Base-by-base conservation (phyloP, 2,329 filamentous ascomycete species). In the Chaetomiaceae sp. region DNA sequence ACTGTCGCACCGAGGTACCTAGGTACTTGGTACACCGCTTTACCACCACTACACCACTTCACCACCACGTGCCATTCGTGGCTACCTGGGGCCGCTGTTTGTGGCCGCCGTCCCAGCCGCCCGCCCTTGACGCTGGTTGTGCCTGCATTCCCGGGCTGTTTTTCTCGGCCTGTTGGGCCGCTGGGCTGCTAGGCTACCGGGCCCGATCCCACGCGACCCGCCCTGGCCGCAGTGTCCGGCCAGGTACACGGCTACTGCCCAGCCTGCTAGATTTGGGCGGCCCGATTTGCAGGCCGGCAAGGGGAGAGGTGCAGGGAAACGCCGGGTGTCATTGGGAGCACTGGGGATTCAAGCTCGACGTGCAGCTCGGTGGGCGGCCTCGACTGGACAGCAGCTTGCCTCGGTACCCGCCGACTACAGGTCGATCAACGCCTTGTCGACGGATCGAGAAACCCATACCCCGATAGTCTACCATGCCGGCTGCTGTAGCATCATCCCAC, bases 401-500 rank as follows among this genome's bases (percentile, higher is more conserved):
- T 27, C 37, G 30, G 19, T 27, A 34, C 35, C 35, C 45, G 45
- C 10, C 37, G 2, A 20, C 27, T 14, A 7, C 27, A 17, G n/a
- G 10, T 34, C n/a, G 14, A 27, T 10, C 21, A 16, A 5, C 40
- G 12, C 19, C n/a, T n/a, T n/a, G 13, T 8, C 41, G 30, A n/a
- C 9, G 39, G 23, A 12, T 38, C 39, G 25, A 10, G 25, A 6
- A 27, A 13, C 8, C 5, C 6, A 33, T 13, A 33, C 4, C 12
- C 16, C 14, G 16, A 20, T 40, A 19, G 27, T 37, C 35, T 44
- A 19, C 10, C 25, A 71, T 71, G 66, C 62, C 69, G 33, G 56
- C 59, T 30, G 57, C 61, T 40, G 63, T 64, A 52, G 68, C 69
- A 47, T 71, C 76, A 47, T 71, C 76, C 47, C 69, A 66, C 55